These are phyloP conservation scores for Ceratocystis albifundus DNA, from an alignment of 2,329 filamentous ascomycete species.

Conservation along the genomic window DNA sequence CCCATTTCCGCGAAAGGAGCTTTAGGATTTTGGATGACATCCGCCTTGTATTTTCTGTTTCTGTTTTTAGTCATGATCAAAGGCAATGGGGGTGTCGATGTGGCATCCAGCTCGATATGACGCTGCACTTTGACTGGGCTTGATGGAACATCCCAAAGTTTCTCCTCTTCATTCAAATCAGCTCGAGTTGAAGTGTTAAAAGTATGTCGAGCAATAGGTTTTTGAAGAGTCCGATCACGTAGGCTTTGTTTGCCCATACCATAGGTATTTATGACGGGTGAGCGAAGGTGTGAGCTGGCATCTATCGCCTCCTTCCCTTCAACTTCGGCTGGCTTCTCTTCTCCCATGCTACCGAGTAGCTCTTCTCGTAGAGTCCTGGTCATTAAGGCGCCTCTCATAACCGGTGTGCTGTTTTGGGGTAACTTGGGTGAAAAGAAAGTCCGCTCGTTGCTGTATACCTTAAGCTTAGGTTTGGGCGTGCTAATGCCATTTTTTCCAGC, in stretches of 20 bases:
- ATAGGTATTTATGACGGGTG: slow-evolving; percentile 2
- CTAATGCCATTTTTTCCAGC: not conserved
- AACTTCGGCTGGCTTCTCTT: not conserved
- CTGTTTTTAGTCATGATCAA: not conserved
- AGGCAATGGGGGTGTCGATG: not conserved
- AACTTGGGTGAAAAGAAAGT: not conserved
- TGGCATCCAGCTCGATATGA: not conserved
- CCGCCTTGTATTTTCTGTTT: not conserved
- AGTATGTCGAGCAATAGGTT: not conserved
- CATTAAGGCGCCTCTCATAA: slow-evolving; percentile 6
- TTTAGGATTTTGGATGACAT: not conserved
- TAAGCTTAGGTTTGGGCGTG: not conserved
- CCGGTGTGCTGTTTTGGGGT: not conserved
- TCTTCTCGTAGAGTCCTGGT: not conserved
- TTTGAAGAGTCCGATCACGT: not conserved
- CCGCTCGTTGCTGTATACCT: not conserved
- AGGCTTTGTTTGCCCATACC: slow-evolving; percentile 2
- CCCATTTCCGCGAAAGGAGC: slow-evolving; percentile 2
- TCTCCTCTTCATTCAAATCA: not conserved
- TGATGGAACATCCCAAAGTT: slow-evolving; percentile 8
- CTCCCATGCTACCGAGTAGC: not conserved
- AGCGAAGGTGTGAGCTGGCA: not conserved
- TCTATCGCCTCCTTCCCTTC: not conserved
- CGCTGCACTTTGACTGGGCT: not conserved
- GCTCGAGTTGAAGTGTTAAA: not conserved